phyloP scores from a whole-genome alignment of 2,329 filamentous ascomycete species.

The Neospermospora avenae region DNA sequence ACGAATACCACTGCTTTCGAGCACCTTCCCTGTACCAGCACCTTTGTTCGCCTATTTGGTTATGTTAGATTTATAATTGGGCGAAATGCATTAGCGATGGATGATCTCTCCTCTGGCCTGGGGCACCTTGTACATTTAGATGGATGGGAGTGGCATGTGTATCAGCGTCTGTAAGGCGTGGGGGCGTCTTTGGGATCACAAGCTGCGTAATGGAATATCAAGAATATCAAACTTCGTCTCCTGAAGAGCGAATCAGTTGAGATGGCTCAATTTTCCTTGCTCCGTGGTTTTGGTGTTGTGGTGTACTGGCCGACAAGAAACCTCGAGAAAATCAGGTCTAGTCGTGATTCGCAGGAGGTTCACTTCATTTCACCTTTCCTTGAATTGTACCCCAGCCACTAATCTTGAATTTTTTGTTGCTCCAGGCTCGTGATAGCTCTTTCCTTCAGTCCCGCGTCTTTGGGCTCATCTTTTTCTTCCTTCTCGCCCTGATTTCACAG shows the following conservation, averaged over 20 bases:
- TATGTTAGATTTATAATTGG: slow-evolving; percentile 34
- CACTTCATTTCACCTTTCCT: neutral
- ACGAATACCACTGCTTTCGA: slow-evolving; percentile 12
- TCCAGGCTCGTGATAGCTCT: neutral
- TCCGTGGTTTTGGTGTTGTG: neutral
- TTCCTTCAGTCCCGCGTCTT: neutral
- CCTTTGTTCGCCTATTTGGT: slow-evolving; percentile 28
- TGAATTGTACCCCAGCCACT: neutral
- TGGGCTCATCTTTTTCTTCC: neutral
- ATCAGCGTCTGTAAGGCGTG: slow-evolving; percentile 21
- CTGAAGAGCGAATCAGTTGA: neutral
- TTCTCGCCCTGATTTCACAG: too few species aligned
- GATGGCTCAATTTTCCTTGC: neutral
- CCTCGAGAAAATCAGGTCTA: neutral
- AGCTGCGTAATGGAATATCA: slow-evolving; percentile 22
- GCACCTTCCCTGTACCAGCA: slow-evolving; percentile 32
- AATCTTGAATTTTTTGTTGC: neutral
- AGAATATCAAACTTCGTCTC: neutral
- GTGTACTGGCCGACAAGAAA: neutral
- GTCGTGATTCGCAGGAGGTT: neutral
- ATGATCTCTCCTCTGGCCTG: slow-evolving; percentile 36
- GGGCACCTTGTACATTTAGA: slow-evolving; percentile 36
- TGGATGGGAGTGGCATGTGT: slow-evolving; percentile 15
- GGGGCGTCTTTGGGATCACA: slow-evolving; percentile 24
- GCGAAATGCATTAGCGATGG: slow-evolving; percentile 37